Conservation (phyloP, 2,329 filamentous ascomycete species). For the Rhexocercosporidium sp. region DNA sequence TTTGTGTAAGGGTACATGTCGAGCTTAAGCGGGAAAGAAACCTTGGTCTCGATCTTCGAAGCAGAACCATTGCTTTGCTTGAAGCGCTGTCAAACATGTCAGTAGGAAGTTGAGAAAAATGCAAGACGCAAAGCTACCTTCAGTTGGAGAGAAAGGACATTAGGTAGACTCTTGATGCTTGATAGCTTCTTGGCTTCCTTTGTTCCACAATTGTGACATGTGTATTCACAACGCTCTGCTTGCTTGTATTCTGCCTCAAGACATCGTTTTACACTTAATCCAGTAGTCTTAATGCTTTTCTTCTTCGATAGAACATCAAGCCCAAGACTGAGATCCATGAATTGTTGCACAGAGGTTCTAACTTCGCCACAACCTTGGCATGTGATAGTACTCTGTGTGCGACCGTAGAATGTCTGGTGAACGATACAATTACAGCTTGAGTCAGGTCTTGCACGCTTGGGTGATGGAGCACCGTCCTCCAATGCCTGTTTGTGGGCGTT, state of each 20-base stretch:
- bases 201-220: conserved; percentile 78
- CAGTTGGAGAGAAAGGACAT: conserved; percentile 88
- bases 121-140: conserved; percentile 64
- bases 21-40: conserved; percentile 84
- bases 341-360: conserved; percentile 83
- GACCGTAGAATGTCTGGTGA: conserved; percentile 93
- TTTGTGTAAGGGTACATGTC: conserved; percentile 93
- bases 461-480: conserved; percentile 35
- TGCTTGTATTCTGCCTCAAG: conserved; percentile 86
- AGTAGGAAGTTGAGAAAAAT: not conserved
- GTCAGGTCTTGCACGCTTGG: conserved; percentile 35
- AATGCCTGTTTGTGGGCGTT: conserved; percentile 49
- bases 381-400: conserved; percentile 86
- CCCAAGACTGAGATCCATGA: conserved; percentile 88
- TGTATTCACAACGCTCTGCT: conserved; percentile 87
- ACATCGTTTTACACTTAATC: conserved; percentile 71
- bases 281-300: conserved; percentile 51
- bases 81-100: conserved; percentile 58
- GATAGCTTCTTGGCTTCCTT: conserved; percentile 85
- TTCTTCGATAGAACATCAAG: conserved; percentile 78
- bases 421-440: conserved; percentile 81
- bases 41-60: conserved; percentile 85
- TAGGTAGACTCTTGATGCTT: conserved; percentile 82
- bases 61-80: conserved; percentile 77
- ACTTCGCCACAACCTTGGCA: conserved; percentile 86